These are phyloP conservation scores for Cordyceps cicadae DNA, from an alignment of 2,329 filamentous ascomycete genomes.

Conservation along the genomic window DNA sequence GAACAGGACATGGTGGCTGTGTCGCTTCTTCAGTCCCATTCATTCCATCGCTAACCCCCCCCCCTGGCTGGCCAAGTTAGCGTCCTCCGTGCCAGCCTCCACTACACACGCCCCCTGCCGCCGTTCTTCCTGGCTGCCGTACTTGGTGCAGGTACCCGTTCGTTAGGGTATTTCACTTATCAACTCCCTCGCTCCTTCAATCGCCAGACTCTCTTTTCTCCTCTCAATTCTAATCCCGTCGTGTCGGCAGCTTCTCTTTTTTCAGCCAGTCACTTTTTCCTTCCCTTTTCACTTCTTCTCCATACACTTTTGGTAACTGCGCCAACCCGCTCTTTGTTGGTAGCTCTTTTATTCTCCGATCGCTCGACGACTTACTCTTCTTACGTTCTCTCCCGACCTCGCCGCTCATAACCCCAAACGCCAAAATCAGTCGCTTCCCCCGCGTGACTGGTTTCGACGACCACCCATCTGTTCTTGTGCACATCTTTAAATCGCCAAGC, in stretches of 20 bases:
- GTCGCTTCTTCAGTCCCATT: neutral
- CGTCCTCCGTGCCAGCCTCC: neutral
- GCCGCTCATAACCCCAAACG: constrained; percentile 10
- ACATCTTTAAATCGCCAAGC: neutral
- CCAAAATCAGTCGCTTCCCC: neutral
- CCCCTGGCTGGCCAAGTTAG: too few species aligned
- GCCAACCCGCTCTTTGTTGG: constrained; percentile 32
- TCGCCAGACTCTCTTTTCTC: constrained; percentile 12
- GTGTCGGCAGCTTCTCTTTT: constrained; percentile 13
- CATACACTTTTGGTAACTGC: constrained; percentile 10
- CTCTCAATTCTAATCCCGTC: constrained; percentile 11
- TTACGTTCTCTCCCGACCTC: constrained; percentile 14
- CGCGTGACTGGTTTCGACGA: constrained; percentile 13
- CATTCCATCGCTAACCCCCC: too few species aligned
- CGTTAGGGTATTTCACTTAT: constrained; percentile 3
- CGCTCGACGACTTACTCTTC: constrained; percentile 12
- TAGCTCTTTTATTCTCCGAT: constrained; percentile 16
- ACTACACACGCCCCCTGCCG: constrained; percentile 1
- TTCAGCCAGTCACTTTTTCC: constrained; percentile 17
- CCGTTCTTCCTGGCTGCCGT: neutral
- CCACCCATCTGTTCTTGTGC: neutral
- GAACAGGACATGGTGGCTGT: constrained; percentile 2
- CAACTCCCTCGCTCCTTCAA: constrained; percentile 11
- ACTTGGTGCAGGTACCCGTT: too few species aligned
- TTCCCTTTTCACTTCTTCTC: constrained; percentile 12